Conservation (phyloP, 345 rosid genomes). For the Gossypium anomalum region DNA sequence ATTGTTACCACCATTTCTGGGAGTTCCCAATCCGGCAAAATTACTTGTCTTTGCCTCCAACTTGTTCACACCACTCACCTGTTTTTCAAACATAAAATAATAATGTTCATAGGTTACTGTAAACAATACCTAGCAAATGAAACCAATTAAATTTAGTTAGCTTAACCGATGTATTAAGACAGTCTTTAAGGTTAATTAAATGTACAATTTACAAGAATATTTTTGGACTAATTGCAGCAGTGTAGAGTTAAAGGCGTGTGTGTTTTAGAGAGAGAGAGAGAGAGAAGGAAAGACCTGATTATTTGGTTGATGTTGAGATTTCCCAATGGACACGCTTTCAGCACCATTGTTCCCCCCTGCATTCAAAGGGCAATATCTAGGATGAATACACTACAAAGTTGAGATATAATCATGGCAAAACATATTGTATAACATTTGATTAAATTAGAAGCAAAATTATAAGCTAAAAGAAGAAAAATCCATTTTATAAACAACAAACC, state of each 20-base stretch:
- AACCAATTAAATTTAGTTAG: background rate
- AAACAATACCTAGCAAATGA: background rate
- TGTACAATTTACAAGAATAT: no score
- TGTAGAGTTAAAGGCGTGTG: background rate
- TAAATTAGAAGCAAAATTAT: background rate
- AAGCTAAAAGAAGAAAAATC: background rate
- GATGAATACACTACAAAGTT: background rate
- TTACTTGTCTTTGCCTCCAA: background rate
- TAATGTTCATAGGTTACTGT: background rate
- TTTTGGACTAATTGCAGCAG: background rate
- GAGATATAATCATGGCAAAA: background rate
- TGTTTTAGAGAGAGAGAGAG: background rate
- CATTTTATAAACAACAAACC: background rate
- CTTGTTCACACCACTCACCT: background rate
- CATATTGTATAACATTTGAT: background rate
- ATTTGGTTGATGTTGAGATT: background rate
- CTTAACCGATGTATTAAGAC: background rate
- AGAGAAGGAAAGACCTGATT: constrained; percentile 5
- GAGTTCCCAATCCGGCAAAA: background rate
- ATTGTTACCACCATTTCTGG: background rate
- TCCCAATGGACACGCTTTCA: background rate
- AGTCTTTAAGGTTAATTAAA: no score
- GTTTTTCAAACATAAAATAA: background rate
- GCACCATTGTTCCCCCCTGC: constrained; percentile 10
- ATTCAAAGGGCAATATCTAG: background rate